These are phyloP conservation scores for Staphylotrichum longicolle DNA, from an alignment of 495 filamentous ascomycete species.

Conservation along the genomic window DNA sequence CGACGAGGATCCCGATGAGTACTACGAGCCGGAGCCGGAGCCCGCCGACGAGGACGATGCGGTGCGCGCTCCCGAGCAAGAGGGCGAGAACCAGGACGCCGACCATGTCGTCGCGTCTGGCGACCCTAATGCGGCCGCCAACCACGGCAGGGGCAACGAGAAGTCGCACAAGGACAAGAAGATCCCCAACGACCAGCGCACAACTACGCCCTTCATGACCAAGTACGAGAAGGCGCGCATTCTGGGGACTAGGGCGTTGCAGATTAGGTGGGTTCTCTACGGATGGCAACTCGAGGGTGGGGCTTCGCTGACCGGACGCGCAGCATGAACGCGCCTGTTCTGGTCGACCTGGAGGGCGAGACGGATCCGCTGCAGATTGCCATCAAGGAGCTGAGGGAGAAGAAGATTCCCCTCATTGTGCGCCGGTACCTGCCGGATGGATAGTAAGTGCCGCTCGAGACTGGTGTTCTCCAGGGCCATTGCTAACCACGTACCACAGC, in stretches of 20 bases:
- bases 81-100: slow-evolving; percentile 48
- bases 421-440: slow-evolving; percentile 94
- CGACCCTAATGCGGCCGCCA: slow-evolving; percentile 69
- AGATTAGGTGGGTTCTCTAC: slow-evolving; percentile 72
- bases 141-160: slow-evolving; percentile 45
- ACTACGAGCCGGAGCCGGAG: slow-evolving; percentile 63
- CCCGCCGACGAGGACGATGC: slow-evolving; percentile 58
- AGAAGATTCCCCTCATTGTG: slow-evolving; percentile 96
- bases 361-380: slow-evolving; percentile 97
- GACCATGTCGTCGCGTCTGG: slow-evolving; percentile 61
- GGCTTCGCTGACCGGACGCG: slow-evolving; percentile 15
- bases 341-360: slow-evolving; percentile 95
- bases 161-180: slow-evolving; percentile 78
- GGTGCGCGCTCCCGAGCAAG: slow-evolving; percentile 43
- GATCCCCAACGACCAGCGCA: slow-evolving; percentile 81
- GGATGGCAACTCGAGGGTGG: no score
- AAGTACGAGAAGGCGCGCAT: slow-evolving; percentile 97
- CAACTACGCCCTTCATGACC: slow-evolving; percentile 97
- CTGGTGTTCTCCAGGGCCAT: slow-evolving; percentile 7
- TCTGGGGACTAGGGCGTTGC: slow-evolving; percentile 85
- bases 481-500: slow-evolving; percentile 44
- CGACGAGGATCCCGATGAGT: slow-evolving; percentile 55
- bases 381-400: slow-evolving; percentile 93
- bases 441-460: slow-evolving; percentile 62
- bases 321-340: slow-evolving; percentile 96